Evolutionary conservation across 306 rosid genomes (phyloP), one percentile per base, ranked within the genome.

Genomic region (Ceratonia siliqua): DNA sequence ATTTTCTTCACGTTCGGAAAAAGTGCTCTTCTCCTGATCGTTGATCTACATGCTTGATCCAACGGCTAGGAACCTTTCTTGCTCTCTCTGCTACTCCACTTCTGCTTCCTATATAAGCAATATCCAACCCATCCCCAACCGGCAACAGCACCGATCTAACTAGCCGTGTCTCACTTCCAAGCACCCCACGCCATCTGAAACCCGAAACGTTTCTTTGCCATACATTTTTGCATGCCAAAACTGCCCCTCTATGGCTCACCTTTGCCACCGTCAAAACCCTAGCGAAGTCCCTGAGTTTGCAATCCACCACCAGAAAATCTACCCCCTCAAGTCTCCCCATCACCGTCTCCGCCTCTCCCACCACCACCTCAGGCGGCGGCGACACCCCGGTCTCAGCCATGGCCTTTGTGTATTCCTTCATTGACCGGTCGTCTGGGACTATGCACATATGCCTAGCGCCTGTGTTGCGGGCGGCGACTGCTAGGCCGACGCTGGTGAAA

Each of bases 21-120:
- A 90, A 32, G 74, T 93, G 95, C 36, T 90, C 98, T 81, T 93
- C 98, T 2, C 98, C 96, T 0, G 98, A 90, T 25, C 41, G 72
- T 55, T 82, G 77, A 83, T 93, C 96, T 45, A 93, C 28, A 41
- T 67, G 87, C 68, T 82, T 90, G 82, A 87, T 85, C 98, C 96
- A 93, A 84, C 96, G 98, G 81, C 88, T 56, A 59, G 74, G 65
- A 38, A 48, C 68, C 55, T 67, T 82, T 66, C 67, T 42, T 2
- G 76, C 1, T 22, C 5, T 71, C 9, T 59, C 12, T 3, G 52
- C 46, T 2, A 46, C 72, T 2, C 69, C 81, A n/a, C 52, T 65
- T 9, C 9, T 72, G 53, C 91, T 82, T 8, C 96, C 98, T 39
- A 93, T 85, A 78, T 93, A 84, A 50, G 96, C 98, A 56, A 93